Base-by-base conservation (phyloP, 2,329 filamentous ascomycete genomes). In the Exophiala sideris region DNA sequence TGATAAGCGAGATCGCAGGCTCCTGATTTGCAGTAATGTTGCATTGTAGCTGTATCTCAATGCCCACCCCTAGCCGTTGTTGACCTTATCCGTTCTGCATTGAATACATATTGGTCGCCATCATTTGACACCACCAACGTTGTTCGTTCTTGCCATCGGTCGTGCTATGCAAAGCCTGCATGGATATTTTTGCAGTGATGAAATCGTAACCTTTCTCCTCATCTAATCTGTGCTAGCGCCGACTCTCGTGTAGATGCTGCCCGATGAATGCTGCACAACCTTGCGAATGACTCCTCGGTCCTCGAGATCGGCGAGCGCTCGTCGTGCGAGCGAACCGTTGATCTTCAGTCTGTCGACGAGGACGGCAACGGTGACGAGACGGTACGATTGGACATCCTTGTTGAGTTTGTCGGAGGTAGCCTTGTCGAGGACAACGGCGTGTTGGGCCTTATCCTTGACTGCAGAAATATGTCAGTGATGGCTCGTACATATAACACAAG, bases 381-480 rank as follows among this genome's bases (percentile, higher is more conserved):
- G 91, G 88, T 97, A 99, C 65, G 94, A 96, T 80, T 97, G 94
- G 71, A 99, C 95, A 85, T 99, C 94, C 85, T 99, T 99, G 85
- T 96, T 88, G 78, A 99, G 91, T 84, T 95, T 96, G 81, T 99
- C 94, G 68, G 88, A 88, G 74, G 88, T 96, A 79, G 82, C 75
- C 87, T 99, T 99, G 84, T 99, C 94, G 80, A 99, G 90, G 74
- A 97, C 84, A 79, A 99, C 94, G 78, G 74, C 89, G 86, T 99
- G 94, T 79, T 97, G 88, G 80, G 94, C 92, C 91, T 99, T 99
- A 86, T 99, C 94, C 94, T 99, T 99, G 84, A 99, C 94, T 91
- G 77, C 82, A 64, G 36, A 52, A 57, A 62, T 44, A 38, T 34
- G 42, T 18, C 21, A 21, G 41, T 44, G 24, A 21, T 35, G 32